Evolutionary conservation across 177 flowering plant genomes (phyloP), one percentile per base, ranked within the genome.

Genomic region (Vitis hybrid): DNA sequence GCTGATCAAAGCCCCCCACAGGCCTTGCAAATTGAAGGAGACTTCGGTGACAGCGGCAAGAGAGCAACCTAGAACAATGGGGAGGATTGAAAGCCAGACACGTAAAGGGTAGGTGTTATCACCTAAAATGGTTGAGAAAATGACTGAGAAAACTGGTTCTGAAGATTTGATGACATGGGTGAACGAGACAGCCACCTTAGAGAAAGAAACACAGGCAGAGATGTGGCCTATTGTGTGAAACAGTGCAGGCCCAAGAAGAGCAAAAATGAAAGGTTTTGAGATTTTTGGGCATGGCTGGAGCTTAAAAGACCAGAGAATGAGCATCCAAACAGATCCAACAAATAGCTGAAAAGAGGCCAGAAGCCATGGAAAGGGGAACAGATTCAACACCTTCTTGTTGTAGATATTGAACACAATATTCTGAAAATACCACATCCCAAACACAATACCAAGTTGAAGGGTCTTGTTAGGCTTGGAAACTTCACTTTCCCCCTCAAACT

Each of bases 141-240:
- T 68, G 14, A 92, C 98, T 0, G 92, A 82, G 77, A 94, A 92
- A 11, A 85, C 98, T 13, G 98, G 98, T 69, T 94, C 97, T 0
- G 94, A 76, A 0, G 97, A 91, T 77, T 94, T 92, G 76, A 94
- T 92, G 30, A 94, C 94, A 72, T 94, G 97, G 65, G 97, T 94
- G 80, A 91, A 92, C 1, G 98, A 92, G 34, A 94, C 97, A 17
- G 97, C 98, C 6, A 88, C 97, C 68, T 92, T 94, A 2, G 97
- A 91, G 82, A 94, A 88, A 6, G 95, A 89, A 30, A 92, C 95
- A 64, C 95, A 88, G 4, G 98, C 97, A 7, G 97, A 88, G 32
- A 94, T 88, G 76, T 94, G 97, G 45, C 98, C 98, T 3, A 92
- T 72, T 0, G 97, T 88, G 85, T 94, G 98, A 70, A 91, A 91